These are phyloP conservation scores for Aquanectria penicillioides DNA, from an alignment of 2,329 filamentous ascomycete genomes.

Conservation along the genomic window DNA sequence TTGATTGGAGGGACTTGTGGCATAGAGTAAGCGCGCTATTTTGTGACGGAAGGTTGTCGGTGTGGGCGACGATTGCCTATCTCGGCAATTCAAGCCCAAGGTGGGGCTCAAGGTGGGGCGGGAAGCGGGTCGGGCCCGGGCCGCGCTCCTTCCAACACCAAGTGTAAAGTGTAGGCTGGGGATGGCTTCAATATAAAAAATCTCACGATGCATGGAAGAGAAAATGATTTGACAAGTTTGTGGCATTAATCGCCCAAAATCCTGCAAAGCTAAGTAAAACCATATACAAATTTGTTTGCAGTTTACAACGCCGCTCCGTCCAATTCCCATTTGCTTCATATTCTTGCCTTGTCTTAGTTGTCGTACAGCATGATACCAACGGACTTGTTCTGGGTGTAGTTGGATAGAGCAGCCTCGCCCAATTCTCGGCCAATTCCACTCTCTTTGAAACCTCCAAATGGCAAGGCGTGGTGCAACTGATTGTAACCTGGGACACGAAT, in stretches of 20 bases:
- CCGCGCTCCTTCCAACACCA: too few relatives aligned
- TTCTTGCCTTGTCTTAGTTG: constrained; percentile 19
- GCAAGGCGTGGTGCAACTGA: constrained; percentile 72
- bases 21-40: too few relatives aligned
- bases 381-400: constrained; percentile 76
- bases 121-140: too few relatives aligned
- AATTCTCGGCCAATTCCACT: constrained; percentile 81
- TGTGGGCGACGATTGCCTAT: too few relatives aligned
- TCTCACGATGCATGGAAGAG: not conserved
- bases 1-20: too few relatives aligned
- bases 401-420: constrained; percentile 72
- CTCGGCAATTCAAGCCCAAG: too few relatives aligned
- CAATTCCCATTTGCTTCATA: constrained; percentile 21
- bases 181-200: too few relatives aligned
- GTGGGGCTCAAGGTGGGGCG: too few relatives aligned
- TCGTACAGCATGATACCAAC: constrained; percentile 60
- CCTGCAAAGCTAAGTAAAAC: constrained; percentile 31
- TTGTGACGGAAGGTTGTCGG: too few relatives aligned
- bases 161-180: too few relatives aligned
- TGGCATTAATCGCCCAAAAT: constrained; percentile 34
- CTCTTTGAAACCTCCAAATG: constrained; percentile 83
- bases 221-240: constrained; percentile 20
- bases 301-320: constrained; percentile 32
- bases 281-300: constrained; percentile 37
- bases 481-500: constrained; percentile 67